These are phyloP conservation scores for Globisporangium ultimum DNA, from an alignment of 352 stramenopile species.

Conservation along the genomic window DNA sequence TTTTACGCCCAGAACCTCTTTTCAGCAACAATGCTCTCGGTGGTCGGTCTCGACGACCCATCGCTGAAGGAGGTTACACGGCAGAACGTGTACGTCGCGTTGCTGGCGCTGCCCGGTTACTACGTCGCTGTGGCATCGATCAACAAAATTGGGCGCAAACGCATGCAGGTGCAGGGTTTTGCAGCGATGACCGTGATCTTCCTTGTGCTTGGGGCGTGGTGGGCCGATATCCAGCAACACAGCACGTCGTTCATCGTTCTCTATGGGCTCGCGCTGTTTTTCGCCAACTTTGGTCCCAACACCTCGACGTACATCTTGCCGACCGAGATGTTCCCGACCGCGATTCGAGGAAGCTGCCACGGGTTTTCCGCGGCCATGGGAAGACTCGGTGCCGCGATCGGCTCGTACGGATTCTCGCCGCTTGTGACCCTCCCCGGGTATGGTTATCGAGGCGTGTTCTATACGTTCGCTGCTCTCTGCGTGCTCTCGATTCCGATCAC, in stretches of 20 bases:
- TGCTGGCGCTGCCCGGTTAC: constrained; percentile 78
- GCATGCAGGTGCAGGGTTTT: constrained; percentile 78
- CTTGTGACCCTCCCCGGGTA: constrained; percentile 53
- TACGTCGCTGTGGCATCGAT: constrained; percentile 75
- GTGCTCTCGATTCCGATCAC: constrained; percentile 53
- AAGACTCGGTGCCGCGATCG: constrained; percentile 82
- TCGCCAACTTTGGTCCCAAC: constrained; percentile 87
- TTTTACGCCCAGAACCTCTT: constrained; percentile 83
- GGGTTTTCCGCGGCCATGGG: constrained; percentile 84
- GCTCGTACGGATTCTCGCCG: constrained; percentile 61
- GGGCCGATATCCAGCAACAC: constrained; percentile 45
- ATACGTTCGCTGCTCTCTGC: constrained; percentile 53
- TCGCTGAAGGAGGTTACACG: constrained; percentile 55
- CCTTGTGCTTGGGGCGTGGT: constrained; percentile 56
- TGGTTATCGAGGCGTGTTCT: constrained; percentile 56
- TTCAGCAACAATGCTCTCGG: constrained; percentile 58
- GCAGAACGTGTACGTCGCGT: constrained; percentile 53
- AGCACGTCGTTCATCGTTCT: constrained; percentile 66
- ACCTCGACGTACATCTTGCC: constrained; percentile 88
- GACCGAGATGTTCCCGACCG: constrained; percentile 82
- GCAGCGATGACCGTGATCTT: constrained; percentile 61
- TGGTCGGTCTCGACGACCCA: constrained; percentile 43
- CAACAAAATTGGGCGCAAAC: constrained; percentile 60
- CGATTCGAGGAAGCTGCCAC: constrained; percentile 84
- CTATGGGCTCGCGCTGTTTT: constrained; percentile 74